Evolutionary conservation across 306 rosid genomes (phyloP).

Genomic region (Ammopiptanthus mongolicus): DNA sequence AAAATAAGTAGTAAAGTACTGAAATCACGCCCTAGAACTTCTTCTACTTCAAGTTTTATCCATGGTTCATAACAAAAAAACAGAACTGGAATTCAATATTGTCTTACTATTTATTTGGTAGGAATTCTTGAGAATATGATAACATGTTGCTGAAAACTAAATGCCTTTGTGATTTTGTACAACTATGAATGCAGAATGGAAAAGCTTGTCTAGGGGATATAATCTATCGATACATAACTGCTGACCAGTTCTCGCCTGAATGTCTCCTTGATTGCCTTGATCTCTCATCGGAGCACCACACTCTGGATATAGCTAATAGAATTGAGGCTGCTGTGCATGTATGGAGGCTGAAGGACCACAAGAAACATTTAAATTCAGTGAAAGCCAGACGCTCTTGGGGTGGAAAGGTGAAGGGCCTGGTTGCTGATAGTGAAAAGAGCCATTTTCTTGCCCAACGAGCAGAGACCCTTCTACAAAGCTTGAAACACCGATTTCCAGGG

Average conservation of each 20-base stretch:
- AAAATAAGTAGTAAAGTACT: neutral
- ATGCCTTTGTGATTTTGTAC: neutral
- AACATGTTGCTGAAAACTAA: neutral
- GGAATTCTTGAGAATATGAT: neutral
- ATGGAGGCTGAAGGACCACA: conserved; percentile 71
- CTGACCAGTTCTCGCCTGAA: conserved; percentile 66
- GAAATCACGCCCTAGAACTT: neutral
- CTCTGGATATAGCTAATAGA: conserved; percentile 74
- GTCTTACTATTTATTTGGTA: neutral
- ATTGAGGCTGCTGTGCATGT: conserved; percentile 83
- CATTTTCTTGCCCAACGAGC: conserved; percentile 60
- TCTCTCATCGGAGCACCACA: conserved; percentile 88
- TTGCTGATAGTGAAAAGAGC: conserved; percentile 53
- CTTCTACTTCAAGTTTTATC: neutral
- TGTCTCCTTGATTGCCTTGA: conserved; percentile 81
- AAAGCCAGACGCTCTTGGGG: conserved; percentile 79
- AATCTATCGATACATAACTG: conserved; percentile 72
- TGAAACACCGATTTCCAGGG: conserved; percentile 75
- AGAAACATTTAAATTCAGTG: conserved; percentile 41
- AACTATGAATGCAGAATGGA: conserved; percentile 55
- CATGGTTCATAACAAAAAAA: neutral
- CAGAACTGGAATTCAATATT: neutral
- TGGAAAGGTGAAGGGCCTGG: conserved; percentile 89
- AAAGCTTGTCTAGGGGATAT: conserved; percentile 85
- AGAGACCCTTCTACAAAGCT: conserved; percentile 70